Evolutionary conservation across 345 rosid species (phyloP).

Genomic region (Firmiana major): DNA sequence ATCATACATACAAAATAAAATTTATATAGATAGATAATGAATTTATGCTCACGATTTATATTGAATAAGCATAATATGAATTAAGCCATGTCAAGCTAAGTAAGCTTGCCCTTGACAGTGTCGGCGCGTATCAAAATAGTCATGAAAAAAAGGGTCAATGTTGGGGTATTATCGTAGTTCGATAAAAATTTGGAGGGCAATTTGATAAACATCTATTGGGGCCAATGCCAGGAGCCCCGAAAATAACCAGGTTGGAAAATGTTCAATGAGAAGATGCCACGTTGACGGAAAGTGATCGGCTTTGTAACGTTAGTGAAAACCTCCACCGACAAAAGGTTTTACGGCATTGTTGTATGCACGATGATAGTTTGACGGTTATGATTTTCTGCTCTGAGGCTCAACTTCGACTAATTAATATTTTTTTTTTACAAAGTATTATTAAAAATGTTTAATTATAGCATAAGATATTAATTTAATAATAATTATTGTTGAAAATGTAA

Average conservation of each 20-base stretch:
- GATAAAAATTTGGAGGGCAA: neutral
- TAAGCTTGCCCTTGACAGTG: neutral
- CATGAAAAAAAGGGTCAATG: neutral
- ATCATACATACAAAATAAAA: too few relatives aligned
- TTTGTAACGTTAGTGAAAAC: neutral
- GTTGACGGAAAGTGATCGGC: neutral
- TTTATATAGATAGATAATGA: too few relatives aligned
- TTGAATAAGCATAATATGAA: too few relatives aligned
- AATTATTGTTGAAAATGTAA: too few relatives aligned
- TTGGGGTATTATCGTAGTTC: neutral
- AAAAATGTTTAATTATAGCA: too few relatives aligned
- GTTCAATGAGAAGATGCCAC: neutral
- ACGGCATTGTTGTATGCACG: neutral
- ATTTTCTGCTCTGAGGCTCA: too few relatives aligned
- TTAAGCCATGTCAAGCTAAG: too few relatives aligned
- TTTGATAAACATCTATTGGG: neutral
- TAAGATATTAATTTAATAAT: too few relatives aligned
- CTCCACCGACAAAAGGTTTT: slow-evolving; percentile 4
- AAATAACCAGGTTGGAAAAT: neutral
- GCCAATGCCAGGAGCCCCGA: neutral
- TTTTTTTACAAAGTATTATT: too few relatives aligned
- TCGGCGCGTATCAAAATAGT: slow-evolving; percentile 3
- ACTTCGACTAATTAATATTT: too few relatives aligned
- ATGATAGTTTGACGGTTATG: too few relatives aligned
- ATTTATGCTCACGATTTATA: too few relatives aligned